Evolutionary conservation across 257 asterid genomes (phyloP).

Genomic region (Solanum verrucosum): DNA sequence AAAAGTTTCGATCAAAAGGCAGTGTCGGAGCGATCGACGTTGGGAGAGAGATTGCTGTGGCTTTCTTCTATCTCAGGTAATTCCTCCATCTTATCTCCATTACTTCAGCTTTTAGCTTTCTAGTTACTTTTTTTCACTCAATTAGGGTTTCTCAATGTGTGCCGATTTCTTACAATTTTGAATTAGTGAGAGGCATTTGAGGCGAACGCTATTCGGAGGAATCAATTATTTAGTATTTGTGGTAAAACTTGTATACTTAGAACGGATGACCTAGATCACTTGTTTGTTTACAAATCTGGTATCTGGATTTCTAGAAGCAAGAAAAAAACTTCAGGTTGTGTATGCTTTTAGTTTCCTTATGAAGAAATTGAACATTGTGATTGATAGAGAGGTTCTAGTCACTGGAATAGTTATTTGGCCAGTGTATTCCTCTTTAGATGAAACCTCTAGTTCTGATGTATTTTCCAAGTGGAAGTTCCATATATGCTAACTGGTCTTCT

Average conservation of each 20-base stretch:
- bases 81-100: not conserved
- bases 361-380: not conserved
- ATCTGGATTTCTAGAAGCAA: not conserved
- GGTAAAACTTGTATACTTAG: not conserved
- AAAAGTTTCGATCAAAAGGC: not conserved
- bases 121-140: conserved; percentile 23
- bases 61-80: not conserved
- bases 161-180: not conserved
- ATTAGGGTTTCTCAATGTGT: conserved; percentile 62
- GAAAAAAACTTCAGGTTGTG: not conserved
- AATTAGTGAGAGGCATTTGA: not conserved
- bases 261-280: not conserved
- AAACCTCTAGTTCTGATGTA: not conserved
- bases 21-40: not conserved
- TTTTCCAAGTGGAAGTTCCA: not conserved
- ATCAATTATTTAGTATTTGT: not conserved
- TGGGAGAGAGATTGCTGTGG: not conserved
- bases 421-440: not conserved
- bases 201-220: not conserved
- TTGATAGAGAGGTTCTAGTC: not conserved
- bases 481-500: not conserved
- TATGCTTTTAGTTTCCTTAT: not conserved
- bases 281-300: not conserved
- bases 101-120: conserved; percentile 36
- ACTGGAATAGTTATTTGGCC: not conserved